phyloP scores from a whole-genome alignment of 2,329 filamentous ascomycete genomes.

The Cryphonectria japonica region DNA sequence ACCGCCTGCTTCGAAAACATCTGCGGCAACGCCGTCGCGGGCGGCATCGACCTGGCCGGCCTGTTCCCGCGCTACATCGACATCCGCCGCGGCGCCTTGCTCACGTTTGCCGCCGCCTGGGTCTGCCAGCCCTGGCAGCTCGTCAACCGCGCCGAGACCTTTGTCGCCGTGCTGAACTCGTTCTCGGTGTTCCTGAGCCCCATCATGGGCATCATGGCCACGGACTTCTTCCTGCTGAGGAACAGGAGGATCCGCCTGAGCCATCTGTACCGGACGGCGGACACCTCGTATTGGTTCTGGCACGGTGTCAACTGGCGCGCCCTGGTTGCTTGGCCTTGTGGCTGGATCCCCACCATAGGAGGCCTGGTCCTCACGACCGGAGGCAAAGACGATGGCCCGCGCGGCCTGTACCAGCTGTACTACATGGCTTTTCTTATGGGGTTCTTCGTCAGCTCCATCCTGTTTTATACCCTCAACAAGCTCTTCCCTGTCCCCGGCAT shows the following conservation, averaged over 20 bases:
- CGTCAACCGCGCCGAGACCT: constrained; percentile 37
- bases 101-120: constrained; percentile 38
- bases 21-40: constrained; percentile 39
- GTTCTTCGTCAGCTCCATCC: constrained; percentile 42
- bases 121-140: constrained; percentile 40
- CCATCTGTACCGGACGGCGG: constrained; percentile 40
- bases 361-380: constrained; percentile 43
- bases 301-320: constrained; percentile 49
- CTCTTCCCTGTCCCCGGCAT: constrained; percentile 45
- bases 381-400: constrained; percentile 38
- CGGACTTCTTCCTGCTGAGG: constrained; percentile 43
- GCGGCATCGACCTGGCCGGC: constrained; percentile 35
- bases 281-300: constrained; percentile 48
- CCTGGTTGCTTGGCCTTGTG: constrained; percentile 47
- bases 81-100: constrained; percentile 40
- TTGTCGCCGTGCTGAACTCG: constrained; percentile 41
- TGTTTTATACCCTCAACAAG: constrained; percentile 40
- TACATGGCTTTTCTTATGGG: constrained; percentile 52
- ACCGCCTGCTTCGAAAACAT: constrained; percentile 45
- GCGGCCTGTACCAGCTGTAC: constrained; percentile 47
- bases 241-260: constrained; percentile 40
- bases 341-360: constrained; percentile 48
- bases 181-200: constrained; percentile 47
- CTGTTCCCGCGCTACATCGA: constrained; percentile 37
- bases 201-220: constrained; percentile 44